These are phyloP conservation scores for Spathaspora passalidarum DNA, from an alignment of 805 yeast genomes.

Conservation along the genomic window DNA sequence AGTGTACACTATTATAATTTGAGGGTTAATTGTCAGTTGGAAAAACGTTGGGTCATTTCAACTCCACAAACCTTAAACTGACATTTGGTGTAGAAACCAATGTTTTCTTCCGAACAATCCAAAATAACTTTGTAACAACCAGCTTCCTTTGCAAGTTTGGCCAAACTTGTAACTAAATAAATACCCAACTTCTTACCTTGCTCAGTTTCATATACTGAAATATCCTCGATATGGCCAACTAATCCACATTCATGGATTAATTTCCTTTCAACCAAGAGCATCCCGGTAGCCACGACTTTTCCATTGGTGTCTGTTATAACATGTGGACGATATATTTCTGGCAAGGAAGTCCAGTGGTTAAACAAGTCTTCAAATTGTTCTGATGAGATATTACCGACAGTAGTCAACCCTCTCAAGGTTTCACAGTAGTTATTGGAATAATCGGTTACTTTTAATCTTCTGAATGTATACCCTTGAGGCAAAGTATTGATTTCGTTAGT, in stretches of 20 bases:
- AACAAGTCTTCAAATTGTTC: constrained; percentile 50
- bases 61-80: constrained; percentile 65
- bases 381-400: constrained; percentile 69
- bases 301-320: constrained; percentile 59
- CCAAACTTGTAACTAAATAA: constrained; percentile 58
- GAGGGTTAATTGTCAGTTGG: neutral
- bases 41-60: constrained; percentile 46
- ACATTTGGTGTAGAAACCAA: constrained; percentile 85
- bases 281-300: constrained; percentile 78
- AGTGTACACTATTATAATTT: neutral
- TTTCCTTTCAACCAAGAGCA: constrained; percentile 75
- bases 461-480: constrained; percentile 68
- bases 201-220: constrained; percentile 68
- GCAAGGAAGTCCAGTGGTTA: constrained; percentile 53
- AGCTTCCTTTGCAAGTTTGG: constrained; percentile 50
- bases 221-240: constrained; percentile 95
- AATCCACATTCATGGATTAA: constrained; percentile 79
- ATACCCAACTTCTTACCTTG: constrained; percentile 86
- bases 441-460: constrained; percentile 57
- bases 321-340: constrained; percentile 59
- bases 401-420: constrained; percentile 67
- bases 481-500: constrained; percentile 20
- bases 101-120: constrained; percentile 84
- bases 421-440: constrained; percentile 59
- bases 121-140: constrained; percentile 88